phyloP scores from a whole-genome alignment of 352 stramenopile species.

The Pythium guiyangense region DNA sequence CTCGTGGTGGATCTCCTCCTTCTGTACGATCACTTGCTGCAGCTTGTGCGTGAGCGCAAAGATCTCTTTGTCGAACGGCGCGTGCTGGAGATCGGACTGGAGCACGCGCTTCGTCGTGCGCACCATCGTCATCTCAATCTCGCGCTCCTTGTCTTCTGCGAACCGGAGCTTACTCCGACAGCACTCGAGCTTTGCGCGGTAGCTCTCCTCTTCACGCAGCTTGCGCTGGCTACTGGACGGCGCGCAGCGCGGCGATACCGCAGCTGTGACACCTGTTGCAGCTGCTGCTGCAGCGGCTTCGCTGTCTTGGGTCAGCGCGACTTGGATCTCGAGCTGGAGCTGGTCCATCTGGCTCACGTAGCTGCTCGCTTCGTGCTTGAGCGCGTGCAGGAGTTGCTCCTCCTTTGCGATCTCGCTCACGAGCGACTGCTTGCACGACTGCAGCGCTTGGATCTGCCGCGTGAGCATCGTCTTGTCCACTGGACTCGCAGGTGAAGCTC shows the following conservation, averaged over 20 bases:
- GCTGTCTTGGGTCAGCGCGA: slow-evolving; percentile 23
- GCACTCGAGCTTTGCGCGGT: slow-evolving; percentile 49
- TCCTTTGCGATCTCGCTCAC: slow-evolving; percentile 57
- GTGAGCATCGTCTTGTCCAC: slow-evolving; percentile 39
- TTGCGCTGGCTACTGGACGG: slow-evolving; percentile 13
- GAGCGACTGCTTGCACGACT: slow-evolving; percentile 64
- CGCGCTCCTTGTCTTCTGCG: slow-evolving; percentile 57
- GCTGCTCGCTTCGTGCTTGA: slow-evolving; percentile 40
- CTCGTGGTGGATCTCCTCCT: slow-evolving; percentile 70
- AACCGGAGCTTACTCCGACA: slow-evolving; percentile 53
- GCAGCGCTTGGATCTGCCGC: slow-evolving; percentile 50
- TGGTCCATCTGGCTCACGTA: slow-evolving; percentile 55
- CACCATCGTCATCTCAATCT: slow-evolving; percentile 70
- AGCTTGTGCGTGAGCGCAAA: slow-evolving; percentile 71
- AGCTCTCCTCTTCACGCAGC: slow-evolving; percentile 37
- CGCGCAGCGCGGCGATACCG: not conserved
- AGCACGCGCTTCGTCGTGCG: slow-evolving; percentile 69
- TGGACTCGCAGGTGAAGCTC: slow-evolving; percentile 2
- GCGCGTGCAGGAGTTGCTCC: slow-evolving; percentile 51
- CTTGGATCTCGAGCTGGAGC: slow-evolving; percentile 44
- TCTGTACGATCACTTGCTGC: slow-evolving; percentile 69
- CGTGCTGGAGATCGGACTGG: slow-evolving; percentile 34
- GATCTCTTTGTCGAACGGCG: slow-evolving; percentile 76
- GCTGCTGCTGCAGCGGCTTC: not conserved
- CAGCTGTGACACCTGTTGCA: not conserved